These are phyloP conservation scores for Staphylotrichum longicolle DNA, from an alignment of 495 filamentous ascomycete genomes.

Conservation along the genomic window DNA sequence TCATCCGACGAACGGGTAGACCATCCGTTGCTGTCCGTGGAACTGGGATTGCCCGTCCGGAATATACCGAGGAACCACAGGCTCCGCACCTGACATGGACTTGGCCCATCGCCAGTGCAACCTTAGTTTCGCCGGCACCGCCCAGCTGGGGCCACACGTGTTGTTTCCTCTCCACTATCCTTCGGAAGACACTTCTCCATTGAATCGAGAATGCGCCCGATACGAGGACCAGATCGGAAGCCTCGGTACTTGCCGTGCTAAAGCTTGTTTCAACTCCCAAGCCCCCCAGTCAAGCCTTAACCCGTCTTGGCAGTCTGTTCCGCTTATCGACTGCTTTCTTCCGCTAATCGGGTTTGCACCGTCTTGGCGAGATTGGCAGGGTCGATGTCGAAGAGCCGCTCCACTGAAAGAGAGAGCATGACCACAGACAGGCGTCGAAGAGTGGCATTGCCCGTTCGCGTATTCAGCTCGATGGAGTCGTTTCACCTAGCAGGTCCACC, in stretches of 20 bases:
- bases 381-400: not conserved
- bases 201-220: not conserved
- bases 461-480: not conserved
- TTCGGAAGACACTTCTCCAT: too few species aligned
- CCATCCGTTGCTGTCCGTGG: too few species aligned
- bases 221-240: not conserved
- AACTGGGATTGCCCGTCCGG: too few species aligned
- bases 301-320: not conserved
- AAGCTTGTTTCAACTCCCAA: not conserved
- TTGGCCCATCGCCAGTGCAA: too few species aligned
- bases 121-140: too few species aligned
- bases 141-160: too few species aligned
- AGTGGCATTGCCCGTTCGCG: not conserved
- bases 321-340: not conserved
- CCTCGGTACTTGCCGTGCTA: not conserved
- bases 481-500: not conserved
- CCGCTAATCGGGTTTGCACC: not conserved
- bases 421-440: not conserved
- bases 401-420: not conserved
- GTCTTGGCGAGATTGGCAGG: not conserved
- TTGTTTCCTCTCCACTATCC: too few species aligned
- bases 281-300: not conserved
- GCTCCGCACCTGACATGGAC: too few species aligned
- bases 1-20: too few species aligned
- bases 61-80: too few species aligned